Evolutionary conservation across 768 basidiomycete genomes (phyloP), one percentile per base, ranked within the genome.

Genomic region (Strobilomyces confusus): DNA sequence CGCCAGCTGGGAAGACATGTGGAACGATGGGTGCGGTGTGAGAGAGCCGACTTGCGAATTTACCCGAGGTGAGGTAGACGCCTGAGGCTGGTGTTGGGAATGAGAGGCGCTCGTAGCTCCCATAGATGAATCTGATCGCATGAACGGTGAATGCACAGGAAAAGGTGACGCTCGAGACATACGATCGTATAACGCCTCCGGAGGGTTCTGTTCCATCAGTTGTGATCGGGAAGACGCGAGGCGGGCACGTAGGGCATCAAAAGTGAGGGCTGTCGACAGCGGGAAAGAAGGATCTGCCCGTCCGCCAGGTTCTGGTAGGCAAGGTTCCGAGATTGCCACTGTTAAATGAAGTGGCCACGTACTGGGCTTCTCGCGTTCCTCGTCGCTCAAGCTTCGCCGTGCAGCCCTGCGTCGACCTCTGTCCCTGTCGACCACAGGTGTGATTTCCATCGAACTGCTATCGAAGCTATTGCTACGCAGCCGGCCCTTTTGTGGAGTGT

Each of bases 341-440:
- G 49, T 49, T 49, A 54, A 42, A 63, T 32, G 52, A 50, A 32
- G 36, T 20, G 48, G 42, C 1, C 19, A 60, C 83, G 62, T 67
- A 87, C 86, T 74, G 50, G 75, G 61, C 56, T 75, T 76, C 33
- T 84, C 85, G 3, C 71, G 66, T 61, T 87, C 87, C 61, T 88
- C 86, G 58, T 88, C 87, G 60, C 84, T 87, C 58, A 83, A 55
- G 62, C 83, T 87, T 58, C 72, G 76, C 34, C 80, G 75, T 55
- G 83, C 80, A 11, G 74, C 76, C 66, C 77, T 83, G 54, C 69
- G 72, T 51, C 68, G 72, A 22, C 69, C 66, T 53, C 74, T 69
- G 51, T 77, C 75, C 61, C 73, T 70, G 38, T 70, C 62, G 37
- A 76, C 66, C 2, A 73, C 63, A 1, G 84, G 81, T 44, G 74